These are phyloP conservation scores for Stenogyne calaminthoides DNA, from an alignment of 305 asterid species.

Conservation along the genomic window DNA sequence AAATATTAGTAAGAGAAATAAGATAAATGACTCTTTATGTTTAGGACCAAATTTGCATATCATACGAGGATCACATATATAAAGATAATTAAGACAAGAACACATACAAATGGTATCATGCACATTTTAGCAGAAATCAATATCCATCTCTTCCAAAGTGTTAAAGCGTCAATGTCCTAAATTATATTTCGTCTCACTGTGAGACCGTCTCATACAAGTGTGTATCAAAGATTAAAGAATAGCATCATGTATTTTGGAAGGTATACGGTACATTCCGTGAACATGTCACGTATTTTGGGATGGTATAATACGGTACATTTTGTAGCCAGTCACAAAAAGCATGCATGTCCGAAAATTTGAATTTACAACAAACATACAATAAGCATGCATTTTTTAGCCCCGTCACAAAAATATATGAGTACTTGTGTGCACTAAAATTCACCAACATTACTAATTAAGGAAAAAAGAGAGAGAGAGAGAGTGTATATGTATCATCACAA, in stretches of 20 bases:
- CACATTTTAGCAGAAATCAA: too few relatives aligned
- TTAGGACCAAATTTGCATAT: background rate
- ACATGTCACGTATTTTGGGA: background rate
- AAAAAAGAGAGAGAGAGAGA: background rate
- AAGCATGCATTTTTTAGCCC: background rate
- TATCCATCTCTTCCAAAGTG: too few relatives aligned
- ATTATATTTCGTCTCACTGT: too few relatives aligned
- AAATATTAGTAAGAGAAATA: background rate
- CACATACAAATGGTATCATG: too few relatives aligned
- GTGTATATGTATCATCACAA: background rate
- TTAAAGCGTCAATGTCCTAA: too few relatives aligned
- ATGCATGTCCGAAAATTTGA: conserved; percentile 15
- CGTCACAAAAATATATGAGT: background rate
- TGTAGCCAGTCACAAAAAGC: conserved; percentile 13
- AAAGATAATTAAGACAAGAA: too few relatives aligned
- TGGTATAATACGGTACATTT: background rate
- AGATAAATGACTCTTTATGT: too few relatives aligned
- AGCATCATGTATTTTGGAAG: background rate
- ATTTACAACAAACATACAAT: conserved; percentile 17
- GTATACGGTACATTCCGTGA: background rate
- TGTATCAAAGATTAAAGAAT: too few relatives aligned
- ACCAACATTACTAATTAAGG: background rate
- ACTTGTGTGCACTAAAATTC: background rate
- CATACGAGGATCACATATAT: background rate
- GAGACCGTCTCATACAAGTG: too few relatives aligned